Conservation (phyloP, 345 rosid species). For the Jatropha curcas region DNA sequence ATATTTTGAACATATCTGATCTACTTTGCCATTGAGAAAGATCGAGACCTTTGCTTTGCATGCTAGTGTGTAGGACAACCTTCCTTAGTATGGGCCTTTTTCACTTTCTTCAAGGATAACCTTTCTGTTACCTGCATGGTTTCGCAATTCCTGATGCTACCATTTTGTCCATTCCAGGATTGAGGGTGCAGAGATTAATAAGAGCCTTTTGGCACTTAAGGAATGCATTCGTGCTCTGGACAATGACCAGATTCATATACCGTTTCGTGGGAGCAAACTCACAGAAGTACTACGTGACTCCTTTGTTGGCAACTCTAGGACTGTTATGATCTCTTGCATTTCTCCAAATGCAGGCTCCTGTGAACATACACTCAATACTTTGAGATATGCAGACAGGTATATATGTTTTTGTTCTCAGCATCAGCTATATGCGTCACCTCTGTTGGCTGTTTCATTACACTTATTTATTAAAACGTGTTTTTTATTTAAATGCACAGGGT, state of each 20-base stretch:
- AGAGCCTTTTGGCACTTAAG: constrained; percentile 95
- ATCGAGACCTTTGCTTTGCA: background rate
- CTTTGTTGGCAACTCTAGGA: constrained; percentile 92
- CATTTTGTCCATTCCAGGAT: constrained; percentile 48
- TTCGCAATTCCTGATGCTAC: constrained; percentile 7
- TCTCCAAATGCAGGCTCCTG: constrained; percentile 98
- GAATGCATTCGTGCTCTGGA: constrained; percentile 97
- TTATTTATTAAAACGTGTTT: constrained; percentile 13
- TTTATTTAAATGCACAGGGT: constrained; percentile 60
- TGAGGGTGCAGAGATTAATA: constrained; percentile 93
- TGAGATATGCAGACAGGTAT: constrained; percentile 96
- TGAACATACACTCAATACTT: constrained; percentile 88
- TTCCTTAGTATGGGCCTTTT: background rate
- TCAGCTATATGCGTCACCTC: background rate
- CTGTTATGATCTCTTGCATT: constrained; percentile 95
- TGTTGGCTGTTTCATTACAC: background rate
- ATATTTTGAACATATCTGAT: constrained; percentile 2
- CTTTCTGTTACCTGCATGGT: background rate
- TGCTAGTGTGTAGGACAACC: background rate
- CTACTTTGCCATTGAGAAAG: too few relatives aligned
- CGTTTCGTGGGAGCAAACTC: constrained; percentile 94
- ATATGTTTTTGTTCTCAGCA: constrained; percentile 22
- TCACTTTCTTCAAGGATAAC: background rate
- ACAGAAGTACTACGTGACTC: constrained; percentile 98
- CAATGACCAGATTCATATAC: constrained; percentile 95